Evolutionary conservation across 2,329 filamentous ascomycete genomes (phyloP), one percentile per base, ranked within the genome.

Genomic region (Madurella mycetomatis): DNA sequence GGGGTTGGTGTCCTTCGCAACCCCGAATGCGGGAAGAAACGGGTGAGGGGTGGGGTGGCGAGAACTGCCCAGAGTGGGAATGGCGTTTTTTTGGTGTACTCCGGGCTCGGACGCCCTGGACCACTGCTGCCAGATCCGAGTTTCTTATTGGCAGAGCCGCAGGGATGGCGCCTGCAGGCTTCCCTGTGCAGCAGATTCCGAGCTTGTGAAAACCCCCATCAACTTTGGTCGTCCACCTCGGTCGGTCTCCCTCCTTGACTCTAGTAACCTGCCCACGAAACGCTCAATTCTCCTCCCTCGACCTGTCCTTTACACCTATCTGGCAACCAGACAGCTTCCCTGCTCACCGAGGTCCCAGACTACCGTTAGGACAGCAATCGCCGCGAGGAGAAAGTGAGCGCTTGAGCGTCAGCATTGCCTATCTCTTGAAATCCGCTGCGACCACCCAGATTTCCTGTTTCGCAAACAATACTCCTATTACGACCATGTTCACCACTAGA

Each of bases 401-500:
- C 37, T 7, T 25, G 25, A 25, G 25, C 34, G 34, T 46, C 44
- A 44, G 41, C 19, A 34, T 47, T 16, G 30, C 46, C 25, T 11
- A 9, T 9, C 37, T 34, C 16, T 39, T 17, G 37, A 41, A 43
- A 41, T 52, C 39, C 51, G 31, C 40, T 19, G 45, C 25, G 30
- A 30, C 39, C 31, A 31, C 42, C 37, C 47, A 42, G 40, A 46
- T 44, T 37, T 34, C 25, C 13, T n/a, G n/a, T 42, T 31, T 41
- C 37, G 34, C 42, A 42, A 25, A 47, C 18, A 18, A 43, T 41
- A 52, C 44, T 15, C 39, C 41, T 9, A 46, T 30, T 52, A 31
- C 41, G 7, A 59, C 69, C 60, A 61, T 85, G 82, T 76, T 80
- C 60, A 72, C 78, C 47, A 82, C 82, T 54, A 73, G 75, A 66